A percentile compares a stretch with the other conserved stretches of the same genome.
Conservation (phyloP, 2,329 filamentous ascomycete genomes). For the Truncatella angustata region DNA sequence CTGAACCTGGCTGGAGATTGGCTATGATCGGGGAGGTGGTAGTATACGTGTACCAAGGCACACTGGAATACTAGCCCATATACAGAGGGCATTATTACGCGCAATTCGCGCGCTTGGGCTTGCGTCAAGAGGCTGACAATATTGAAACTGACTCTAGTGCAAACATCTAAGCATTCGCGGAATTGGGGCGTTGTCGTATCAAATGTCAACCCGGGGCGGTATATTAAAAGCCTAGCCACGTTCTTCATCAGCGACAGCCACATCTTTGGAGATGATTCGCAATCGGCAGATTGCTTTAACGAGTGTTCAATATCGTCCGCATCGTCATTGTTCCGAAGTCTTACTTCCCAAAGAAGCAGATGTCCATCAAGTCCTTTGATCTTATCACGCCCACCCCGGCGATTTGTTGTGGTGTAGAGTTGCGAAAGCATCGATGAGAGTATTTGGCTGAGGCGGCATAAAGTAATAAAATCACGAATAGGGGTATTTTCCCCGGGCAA, state of each 20-base stretch:
- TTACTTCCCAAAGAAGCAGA: background rate
- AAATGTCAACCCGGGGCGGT: conserved; percentile 7
- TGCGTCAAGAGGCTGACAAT: background rate
- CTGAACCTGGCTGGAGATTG: background rate
- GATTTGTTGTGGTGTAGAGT: conserved; percentile 9
- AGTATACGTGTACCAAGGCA: conserved; percentile 2
- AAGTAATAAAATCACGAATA: background rate
- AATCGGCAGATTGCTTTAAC: background rate
- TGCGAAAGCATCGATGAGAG: conserved; percentile 1
- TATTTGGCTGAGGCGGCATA: background rate
- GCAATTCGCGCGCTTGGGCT: background rate
- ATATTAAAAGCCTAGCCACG: background rate
- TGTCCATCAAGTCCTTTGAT: background rate
- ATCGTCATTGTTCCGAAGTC: background rate
- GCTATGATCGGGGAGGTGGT: background rate
- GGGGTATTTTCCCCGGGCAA: conserved; percentile 7
- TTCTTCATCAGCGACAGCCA: conserved; percentile 4
- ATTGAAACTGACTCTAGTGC: background rate
- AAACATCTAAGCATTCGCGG: conserved; percentile 1
- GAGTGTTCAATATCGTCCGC: background rate
- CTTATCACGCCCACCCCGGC: background rate
- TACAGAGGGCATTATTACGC: background rate
- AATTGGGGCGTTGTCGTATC: background rate
- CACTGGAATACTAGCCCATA: conserved; percentile 1
- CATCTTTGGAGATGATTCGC: background rate